Base-by-base conservation (phyloP, 176 grass and related monocot genomes). In the Eragrostis nindensis region DNA sequence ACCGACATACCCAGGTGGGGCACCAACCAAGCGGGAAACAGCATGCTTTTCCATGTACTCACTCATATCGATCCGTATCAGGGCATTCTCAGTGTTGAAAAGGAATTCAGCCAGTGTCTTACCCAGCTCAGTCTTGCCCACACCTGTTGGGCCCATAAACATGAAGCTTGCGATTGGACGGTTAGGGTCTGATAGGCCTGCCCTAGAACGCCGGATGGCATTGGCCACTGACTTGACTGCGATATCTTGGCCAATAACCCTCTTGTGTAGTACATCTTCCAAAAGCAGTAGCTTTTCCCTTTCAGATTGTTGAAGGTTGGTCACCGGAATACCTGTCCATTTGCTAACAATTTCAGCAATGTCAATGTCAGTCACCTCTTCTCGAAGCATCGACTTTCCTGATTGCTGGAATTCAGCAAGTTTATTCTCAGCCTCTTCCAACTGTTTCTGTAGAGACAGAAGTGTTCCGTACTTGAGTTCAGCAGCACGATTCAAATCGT, bases 41-140 rank as follows among this genome's bases (percentile, higher is more conserved):
- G 95, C 92, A 83, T 98, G 92, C 59, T 94, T 94, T 86, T 98
- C 95, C 95, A 98, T 98, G 86, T 94, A 98, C 78, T 98, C 95
- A 1, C 95, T 98, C 95, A 98, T 98, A 73, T 98, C 95, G 67
- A 98, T 94, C 66, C 95, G 83, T 85, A 94, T 93, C 59, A 94
- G 90, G 4, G 95, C 92, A 79, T 89, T 98, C 57, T 98, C 95
- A 18, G 92, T 94, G 73, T 91, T 92, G 76, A 98, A 98, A 87
- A 98, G 90, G 64, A 94, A 98, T 52, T 85, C 88, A 36, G 95
- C 92, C 18, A 98, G 78, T 22, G 92, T 89, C 84, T 94, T 98
- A 66, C 90, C 95, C 46, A 98, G 90, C 75, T 98, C 95, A 3
- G 92, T 98, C 87, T 98, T 98, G 14, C 95, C 95, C 19, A 98